Percentiles rank a stretch among this genome's conserved stretches.
Evolutionary conservation across 2,329 filamentous ascomycete genomes (phyloP).

Genomic region (Exophiala oligosperma): DNA sequence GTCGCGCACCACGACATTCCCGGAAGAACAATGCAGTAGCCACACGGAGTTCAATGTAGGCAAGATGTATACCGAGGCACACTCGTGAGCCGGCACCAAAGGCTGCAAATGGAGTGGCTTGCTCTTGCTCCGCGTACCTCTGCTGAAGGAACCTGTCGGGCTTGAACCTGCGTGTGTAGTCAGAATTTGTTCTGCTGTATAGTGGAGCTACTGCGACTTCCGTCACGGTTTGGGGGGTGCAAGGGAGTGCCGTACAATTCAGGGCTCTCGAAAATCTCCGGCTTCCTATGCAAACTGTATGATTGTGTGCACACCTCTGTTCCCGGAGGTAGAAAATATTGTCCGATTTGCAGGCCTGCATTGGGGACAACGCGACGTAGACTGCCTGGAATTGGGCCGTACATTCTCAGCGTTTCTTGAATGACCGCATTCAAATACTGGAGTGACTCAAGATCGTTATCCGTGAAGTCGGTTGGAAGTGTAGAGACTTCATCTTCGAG

Average conservation of each 20-base stretch:
- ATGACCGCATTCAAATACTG: constrained; percentile 58
- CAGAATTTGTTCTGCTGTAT: neutral
- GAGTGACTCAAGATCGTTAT: constrained; percentile 46
- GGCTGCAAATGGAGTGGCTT: constrained; percentile 30
- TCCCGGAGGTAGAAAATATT: neutral
- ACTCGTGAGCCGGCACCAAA: constrained; percentile 69
- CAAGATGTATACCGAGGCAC: constrained; percentile 69
- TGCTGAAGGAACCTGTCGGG: neutral
- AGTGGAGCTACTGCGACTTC: neutral
- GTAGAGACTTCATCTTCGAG: constrained; percentile 5
- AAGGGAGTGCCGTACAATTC: neutral
- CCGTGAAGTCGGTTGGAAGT: neutral
- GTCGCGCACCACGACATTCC: constrained; percentile 25
- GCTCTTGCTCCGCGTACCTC: neutral
- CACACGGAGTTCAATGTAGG: constrained; percentile 57
- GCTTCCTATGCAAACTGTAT: neutral
- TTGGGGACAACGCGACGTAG: constrained; percentile 1
- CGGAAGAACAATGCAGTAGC: constrained; percentile 55
- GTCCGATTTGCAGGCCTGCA: neutral
- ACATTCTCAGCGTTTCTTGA: constrained; percentile 58
- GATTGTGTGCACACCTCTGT: neutral
- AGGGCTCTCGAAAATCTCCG: neutral
- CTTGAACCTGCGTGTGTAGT: neutral
- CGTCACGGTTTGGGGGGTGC: neutral
- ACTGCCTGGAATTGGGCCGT: constrained; percentile 44